phyloP scores from a whole-genome alignment of 2,329 filamentous ascomycete genomes.

The Penicillium sp. region DNA sequence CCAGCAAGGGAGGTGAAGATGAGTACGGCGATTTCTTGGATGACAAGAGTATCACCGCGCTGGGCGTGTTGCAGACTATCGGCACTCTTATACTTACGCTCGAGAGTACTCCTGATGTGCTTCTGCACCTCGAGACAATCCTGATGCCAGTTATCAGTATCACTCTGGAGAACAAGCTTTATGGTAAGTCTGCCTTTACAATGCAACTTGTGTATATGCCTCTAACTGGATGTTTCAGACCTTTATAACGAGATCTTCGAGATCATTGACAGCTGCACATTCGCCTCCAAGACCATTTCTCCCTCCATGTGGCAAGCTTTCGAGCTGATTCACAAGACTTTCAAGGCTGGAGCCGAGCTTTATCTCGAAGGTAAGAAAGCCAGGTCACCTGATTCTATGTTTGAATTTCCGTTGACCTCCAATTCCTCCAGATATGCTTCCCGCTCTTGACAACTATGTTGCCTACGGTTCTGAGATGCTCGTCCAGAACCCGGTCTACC shows the following conservation, averaged over 20 bases:
- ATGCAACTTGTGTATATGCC: not conserved
- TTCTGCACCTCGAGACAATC: constrained; percentile 89
- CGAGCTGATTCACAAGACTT: constrained; percentile 91
- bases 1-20: constrained; percentile 68
- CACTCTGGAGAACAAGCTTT: constrained; percentile 95
- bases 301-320: constrained; percentile 98
- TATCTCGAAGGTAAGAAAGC: constrained; percentile 66
- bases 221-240: constrained; percentile 39
- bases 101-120: constrained; percentile 93
- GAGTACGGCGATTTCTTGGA: constrained; percentile 87
- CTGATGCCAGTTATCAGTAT: constrained; percentile 96
- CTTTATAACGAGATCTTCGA: constrained; percentile 98
- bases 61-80: constrained; percentile 95
- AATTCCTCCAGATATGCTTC: constrained; percentile 72
- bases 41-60: constrained; percentile 96
- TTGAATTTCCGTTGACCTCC: not conserved
- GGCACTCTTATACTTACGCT: constrained; percentile 94
- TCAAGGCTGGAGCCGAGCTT: constrained; percentile 93
- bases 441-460: constrained; percentile 95
- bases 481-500: constrained; percentile 76
- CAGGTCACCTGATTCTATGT: not conserved
- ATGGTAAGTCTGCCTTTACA: constrained; percentile 53
- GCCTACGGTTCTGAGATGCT: constrained; percentile 82
- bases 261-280: constrained; percentile 98
- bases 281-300: constrained; percentile 92